phyloP scores from a whole-genome alignment of 1,284 basidiomycete genomes.

The Termitomyces sp. region DNA sequence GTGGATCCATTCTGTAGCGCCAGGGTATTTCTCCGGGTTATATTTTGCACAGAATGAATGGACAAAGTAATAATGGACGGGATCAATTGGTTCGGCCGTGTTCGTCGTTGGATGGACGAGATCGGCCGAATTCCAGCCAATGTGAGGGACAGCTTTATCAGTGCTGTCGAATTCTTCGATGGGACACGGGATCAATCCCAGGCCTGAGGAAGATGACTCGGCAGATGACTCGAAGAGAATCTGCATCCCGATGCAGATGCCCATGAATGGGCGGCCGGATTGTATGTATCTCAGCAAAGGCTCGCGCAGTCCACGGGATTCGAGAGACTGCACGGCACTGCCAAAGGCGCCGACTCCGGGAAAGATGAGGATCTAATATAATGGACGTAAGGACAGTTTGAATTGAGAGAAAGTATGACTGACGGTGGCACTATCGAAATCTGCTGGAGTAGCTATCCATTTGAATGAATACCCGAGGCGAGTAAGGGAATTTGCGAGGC shows the following conservation, averaged over 20 bases:
- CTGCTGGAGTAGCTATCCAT: constrained; percentile 84
- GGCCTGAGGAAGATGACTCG: constrained; percentile 64
- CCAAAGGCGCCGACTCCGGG: constrained; percentile 98
- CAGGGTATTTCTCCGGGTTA: constrained; percentile 47
- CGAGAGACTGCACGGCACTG: constrained; percentile 79
- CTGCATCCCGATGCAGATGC: constrained; percentile 98
- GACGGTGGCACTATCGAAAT: constrained; percentile 88
- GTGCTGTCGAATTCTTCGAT: constrained; percentile 64
- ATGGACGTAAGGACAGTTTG: constrained; percentile 4
- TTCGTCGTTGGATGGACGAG: constrained; percentile 39
- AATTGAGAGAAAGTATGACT: constrained; percentile 33
- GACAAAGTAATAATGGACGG: constrained; percentile 89
- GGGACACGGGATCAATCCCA: constrained; percentile 69
- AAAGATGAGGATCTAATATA: constrained; percentile 83
- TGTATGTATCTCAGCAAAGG: constrained; percentile 82
- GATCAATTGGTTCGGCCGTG: constrained; percentile 41
- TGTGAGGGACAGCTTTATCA: constrained; percentile 93
- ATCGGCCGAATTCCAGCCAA: constrained; percentile 90
- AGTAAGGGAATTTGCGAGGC: constrained; percentile 88
- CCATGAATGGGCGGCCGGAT: constrained; percentile 92
- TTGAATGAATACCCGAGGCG: constrained; percentile 86
- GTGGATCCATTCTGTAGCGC: constrained; percentile 72
- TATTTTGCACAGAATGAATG: constrained; percentile 90
- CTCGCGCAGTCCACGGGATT: constrained; percentile 70
- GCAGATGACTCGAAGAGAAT: constrained; percentile 85